Evolutionary conservation across 164 flowering plant species (phyloP).

Genomic region (Houttuynia cordata): DNA sequence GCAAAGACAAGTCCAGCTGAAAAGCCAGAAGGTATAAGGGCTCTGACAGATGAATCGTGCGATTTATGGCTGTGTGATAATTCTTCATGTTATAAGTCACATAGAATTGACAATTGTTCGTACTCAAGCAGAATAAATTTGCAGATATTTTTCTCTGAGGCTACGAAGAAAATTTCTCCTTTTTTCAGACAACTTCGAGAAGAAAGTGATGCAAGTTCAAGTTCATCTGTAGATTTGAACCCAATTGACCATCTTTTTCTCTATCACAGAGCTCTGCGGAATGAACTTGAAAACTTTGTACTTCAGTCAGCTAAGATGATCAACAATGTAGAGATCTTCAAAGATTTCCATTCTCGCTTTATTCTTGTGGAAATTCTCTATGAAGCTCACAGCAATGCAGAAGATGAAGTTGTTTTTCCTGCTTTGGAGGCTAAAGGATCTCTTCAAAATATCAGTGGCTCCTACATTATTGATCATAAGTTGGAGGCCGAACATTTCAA

Average conservation of each 20-base stretch:
- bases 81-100: conserved; percentile 15
- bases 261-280: conserved; percentile 70
- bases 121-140: conserved; percentile 47
- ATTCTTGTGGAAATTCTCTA: conserved; percentile 29
- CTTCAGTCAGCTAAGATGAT: conserved; percentile 36
- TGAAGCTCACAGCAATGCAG: conserved; percentile 59
- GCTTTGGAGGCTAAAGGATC: conserved; percentile 68
- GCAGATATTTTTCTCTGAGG: conserved; percentile 38
- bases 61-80: conserved; percentile 2
- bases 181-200: conserved; percentile 14
- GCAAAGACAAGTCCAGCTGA: conserved; percentile 9
- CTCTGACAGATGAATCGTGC: neutral
- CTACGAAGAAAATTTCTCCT: conserved; percentile 16
- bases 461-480: conserved; percentile 69
- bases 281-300: conserved; percentile 56
- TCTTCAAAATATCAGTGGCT: conserved; percentile 37
- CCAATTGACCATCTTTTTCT: conserved; percentile 61
- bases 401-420: conserved; percentile 80
- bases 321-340: conserved; percentile 27
- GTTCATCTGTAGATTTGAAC: conserved; percentile 19
- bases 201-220: conserved; percentile 11
- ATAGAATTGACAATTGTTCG: conserved; percentile 11
- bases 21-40: conserved; percentile 8
- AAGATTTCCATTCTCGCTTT: conserved; percentile 47
- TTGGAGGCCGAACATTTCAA: conserved; percentile 42